Base-by-base conservation (phyloP, 148 eudicot species). In the Simmondsia chinensis region DNA sequence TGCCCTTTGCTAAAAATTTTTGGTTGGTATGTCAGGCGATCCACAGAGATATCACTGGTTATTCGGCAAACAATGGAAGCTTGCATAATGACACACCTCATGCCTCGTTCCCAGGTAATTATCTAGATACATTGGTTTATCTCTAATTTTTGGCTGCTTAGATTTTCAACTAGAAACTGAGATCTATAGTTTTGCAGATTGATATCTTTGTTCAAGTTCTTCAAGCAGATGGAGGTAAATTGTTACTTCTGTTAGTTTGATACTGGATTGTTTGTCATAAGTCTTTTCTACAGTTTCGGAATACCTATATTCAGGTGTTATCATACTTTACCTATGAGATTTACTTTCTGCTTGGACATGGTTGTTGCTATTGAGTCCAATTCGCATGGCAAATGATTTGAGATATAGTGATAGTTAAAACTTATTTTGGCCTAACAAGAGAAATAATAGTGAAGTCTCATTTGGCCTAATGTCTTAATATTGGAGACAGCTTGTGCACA, bases 31-130 rank as follows among this genome's bases (percentile, higher is more conserved):
- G 43, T 44, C 66, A 89, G 97, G 71, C 83, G 95, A 40, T 89
- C 97, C 48, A 89, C 82, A 16, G 97, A 89, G 63, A 89, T 89
- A 59, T 89, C 97, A 36, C 47, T 81, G 65, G 95, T 89, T 61
- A 89, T 89, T 65, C 84, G 95, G 43, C 93, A 89, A 70, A 81
- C 97, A 12, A 78, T 89, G 97, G 97, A 89, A 70, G 91, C 95
- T 35, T 73, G 82, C 76, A 89, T 89, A 59, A 56, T 84, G 55
- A 82, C 83, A 20, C 65, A 89, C 55, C 63, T 81, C 26, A 76
- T 89, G 87, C 95, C 97, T 50, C 82, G 83, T 39, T 81, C 93
- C 13, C 95, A 87, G 96, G 96, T 87, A n/a, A n/a, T n/a, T 19
- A 8, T 8, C n/a, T 32, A 14, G 13, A 3, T 4, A 1, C 29